phyloP scores from a whole-genome alignment of 83 land plant genomes.

The Picea mariana region DNA sequence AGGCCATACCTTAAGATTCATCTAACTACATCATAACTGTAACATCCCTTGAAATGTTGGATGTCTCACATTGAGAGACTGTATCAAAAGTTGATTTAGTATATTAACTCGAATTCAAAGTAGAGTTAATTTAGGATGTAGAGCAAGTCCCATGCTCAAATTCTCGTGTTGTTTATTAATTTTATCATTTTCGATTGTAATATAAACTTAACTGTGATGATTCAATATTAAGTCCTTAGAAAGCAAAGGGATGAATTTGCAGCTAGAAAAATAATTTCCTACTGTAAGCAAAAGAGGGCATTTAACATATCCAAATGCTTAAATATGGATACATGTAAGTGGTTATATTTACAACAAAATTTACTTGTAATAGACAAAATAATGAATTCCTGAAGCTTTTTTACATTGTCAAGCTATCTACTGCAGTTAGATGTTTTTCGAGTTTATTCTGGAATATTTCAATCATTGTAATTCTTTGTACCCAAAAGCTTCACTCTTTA shows the following conservation, averaged over 20 bases:
- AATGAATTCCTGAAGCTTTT: too few relatives aligned
- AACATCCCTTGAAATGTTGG: background rate
- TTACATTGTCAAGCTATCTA: too few relatives aligned
- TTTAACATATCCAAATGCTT: background rate
- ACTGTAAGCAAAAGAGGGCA: background rate
- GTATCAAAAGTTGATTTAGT: background rate
- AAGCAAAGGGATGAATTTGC: constrained; percentile 7
- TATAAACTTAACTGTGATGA: background rate
- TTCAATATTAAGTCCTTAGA: background rate
- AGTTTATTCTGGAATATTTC: too few relatives aligned
- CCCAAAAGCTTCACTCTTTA: too few relatives aligned
- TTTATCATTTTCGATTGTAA: background rate
- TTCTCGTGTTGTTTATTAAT: background rate
- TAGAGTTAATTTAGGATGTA: background rate
- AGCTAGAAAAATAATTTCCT: background rate
- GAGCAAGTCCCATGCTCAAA: background rate
- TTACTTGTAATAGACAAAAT: too few relatives aligned
- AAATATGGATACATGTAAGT: background rate
- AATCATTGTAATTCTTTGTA: too few relatives aligned
- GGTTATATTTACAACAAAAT: too few relatives aligned
- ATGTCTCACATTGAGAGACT: constrained; percentile 8
- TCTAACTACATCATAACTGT: background rate
- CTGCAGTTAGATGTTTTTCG: too few relatives aligned
- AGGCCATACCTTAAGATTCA: background rate
- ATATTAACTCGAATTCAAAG: background rate